Evolutionary conservation across 1,284 basidiomycete genomes (phyloP), one percentile per base, ranked within the genome.

Genomic region (Pascua guehoae): DNA sequence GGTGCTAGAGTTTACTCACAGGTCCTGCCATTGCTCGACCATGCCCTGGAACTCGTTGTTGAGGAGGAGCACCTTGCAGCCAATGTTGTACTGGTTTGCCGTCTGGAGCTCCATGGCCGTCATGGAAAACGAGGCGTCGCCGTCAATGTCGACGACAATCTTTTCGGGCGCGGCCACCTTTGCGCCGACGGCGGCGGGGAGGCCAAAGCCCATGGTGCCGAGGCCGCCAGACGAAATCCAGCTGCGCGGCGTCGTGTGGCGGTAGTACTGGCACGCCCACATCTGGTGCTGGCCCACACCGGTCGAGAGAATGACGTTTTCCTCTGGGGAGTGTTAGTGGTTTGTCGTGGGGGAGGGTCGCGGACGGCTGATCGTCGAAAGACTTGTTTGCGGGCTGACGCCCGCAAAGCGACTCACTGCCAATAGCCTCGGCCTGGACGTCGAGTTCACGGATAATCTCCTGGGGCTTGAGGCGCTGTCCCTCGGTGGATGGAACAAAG

Each of bases 231-330:
- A 95, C 9, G 93, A 93, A 59, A 98, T 86, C 87, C 94, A 89
- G 40, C 89, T 84, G 44, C 87, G 83, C 0, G 95, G 95, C 52
- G 87, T 78, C 58, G 81, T 88, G 94, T 94, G 98, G 66, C 93
- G 83, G 79, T 86, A 98, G 77, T 89, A 83, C 78, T 98, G 96
- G 48, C 91, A 91, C 1, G 95, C 94, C 93, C 93, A 98, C 95
- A 98, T 98, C 79, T 98, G 95, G 80, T 98, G 95, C 78, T 98
- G 95, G 5, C 96, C 96, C 24, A 98, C 96, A 69, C 95, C 95
- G 4, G 96, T 98, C 4, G 91, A 80, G 62, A 98, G 80, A 68
- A 98, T 81, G 37, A 97, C 84, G 45, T 97, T 85, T 54, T 92
- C 88, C 81, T 98, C 96, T 70, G 32, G n/a, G 32, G 44, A 16